phyloP scores from a whole-genome alignment of 768 basidiomycete species.

The Sarcomyxa edulis region DNA sequence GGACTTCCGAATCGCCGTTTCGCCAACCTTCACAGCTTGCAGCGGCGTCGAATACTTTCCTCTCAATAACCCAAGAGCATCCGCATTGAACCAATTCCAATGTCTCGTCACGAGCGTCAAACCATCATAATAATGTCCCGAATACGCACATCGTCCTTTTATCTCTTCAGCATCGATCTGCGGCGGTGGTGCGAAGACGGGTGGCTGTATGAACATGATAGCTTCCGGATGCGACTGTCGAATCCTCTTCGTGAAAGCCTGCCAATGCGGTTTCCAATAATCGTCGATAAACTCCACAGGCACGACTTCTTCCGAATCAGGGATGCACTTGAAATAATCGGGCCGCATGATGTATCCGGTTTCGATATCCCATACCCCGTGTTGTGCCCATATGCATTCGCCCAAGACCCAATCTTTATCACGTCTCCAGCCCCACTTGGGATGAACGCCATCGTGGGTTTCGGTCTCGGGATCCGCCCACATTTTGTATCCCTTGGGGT shows the following conservation, averaged over 20 bases:
- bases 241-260: constrained; percentile 50
- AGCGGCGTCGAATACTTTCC: constrained; percentile 69
- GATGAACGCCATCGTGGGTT: constrained; percentile 47
- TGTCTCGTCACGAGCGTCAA: constrained; percentile 89
- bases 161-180: constrained; percentile 46
- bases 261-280: constrained; percentile 76
- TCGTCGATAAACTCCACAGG: constrained; percentile 68
- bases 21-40: constrained; percentile 79
- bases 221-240: constrained; percentile 70
- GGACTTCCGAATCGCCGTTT: constrained; percentile 72
- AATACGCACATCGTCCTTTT: constrained; percentile 65
- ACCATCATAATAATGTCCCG: constrained; percentile 92
- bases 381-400: constrained; percentile 80
- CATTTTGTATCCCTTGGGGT: constrained; percentile 74
- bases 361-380: constrained; percentile 83
- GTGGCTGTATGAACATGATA: constrained; percentile 88
- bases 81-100: constrained; percentile 95
- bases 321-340: constrained; percentile 65
- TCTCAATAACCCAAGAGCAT: constrained; percentile 87
- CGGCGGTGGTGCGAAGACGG: constrained; percentile 84
- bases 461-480: constrained; percentile 65
- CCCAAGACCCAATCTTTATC: constrained; percentile 69
- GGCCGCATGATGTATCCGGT: constrained; percentile 62
- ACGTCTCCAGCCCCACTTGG: constrained; percentile 82
- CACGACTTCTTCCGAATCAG: constrained; percentile 25